These are phyloP conservation scores for Lactifluus volemus DNA, from an alignment of 768 basidiomycete species.

Conservation along the genomic window DNA sequence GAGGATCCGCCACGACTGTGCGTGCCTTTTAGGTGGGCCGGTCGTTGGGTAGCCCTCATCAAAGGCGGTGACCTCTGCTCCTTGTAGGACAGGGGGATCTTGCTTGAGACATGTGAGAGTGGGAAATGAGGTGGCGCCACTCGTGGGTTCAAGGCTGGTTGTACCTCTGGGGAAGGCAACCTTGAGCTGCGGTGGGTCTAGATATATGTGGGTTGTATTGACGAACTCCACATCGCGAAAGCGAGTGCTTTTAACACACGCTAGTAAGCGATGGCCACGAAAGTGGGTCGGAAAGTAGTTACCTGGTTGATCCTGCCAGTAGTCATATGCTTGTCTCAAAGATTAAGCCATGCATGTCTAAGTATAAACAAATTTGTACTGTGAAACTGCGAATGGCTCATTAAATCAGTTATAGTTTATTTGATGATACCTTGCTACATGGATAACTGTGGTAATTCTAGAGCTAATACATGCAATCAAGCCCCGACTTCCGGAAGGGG, in stretches of 20 bases:
- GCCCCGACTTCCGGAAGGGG: conserved; percentile 15
- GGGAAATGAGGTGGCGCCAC: conserved; percentile 36
- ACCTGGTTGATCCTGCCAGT: conserved; percentile 82
- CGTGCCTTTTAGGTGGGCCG: background rate
- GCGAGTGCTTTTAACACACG: conserved; percentile 18
- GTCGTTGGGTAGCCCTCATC: conserved; percentile 13
- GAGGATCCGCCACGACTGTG: too few relatives aligned
- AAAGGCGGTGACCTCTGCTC: conserved; percentile 27
- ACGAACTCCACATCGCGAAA: conserved; percentile 14
- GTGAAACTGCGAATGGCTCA: conserved; percentile 79
- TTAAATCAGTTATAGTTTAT: conserved; percentile 81
- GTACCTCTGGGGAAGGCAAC: conserved; percentile 7
- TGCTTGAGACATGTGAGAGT: conserved; percentile 37
- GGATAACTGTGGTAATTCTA: conserved; percentile 76
- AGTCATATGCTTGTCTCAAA: conserved; percentile 81
- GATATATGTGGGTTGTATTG: background rate
- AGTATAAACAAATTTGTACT: conserved; percentile 52
- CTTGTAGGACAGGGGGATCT: conserved; percentile 25
- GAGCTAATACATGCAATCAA: conserved; percentile 45
- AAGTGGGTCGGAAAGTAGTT: conserved; percentile 54
- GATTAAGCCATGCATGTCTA: conserved; percentile 80
- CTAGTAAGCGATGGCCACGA: conserved; percentile 18
- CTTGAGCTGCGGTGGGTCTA: background rate
- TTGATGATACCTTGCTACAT: conserved; percentile 56
- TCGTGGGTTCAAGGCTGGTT: conserved; percentile 18